Evolutionary conservation across 768 basidiomycete species (phyloP), one percentile per base, ranked within the genome.

Genomic region (Tylopilus subfusipes): DNA sequence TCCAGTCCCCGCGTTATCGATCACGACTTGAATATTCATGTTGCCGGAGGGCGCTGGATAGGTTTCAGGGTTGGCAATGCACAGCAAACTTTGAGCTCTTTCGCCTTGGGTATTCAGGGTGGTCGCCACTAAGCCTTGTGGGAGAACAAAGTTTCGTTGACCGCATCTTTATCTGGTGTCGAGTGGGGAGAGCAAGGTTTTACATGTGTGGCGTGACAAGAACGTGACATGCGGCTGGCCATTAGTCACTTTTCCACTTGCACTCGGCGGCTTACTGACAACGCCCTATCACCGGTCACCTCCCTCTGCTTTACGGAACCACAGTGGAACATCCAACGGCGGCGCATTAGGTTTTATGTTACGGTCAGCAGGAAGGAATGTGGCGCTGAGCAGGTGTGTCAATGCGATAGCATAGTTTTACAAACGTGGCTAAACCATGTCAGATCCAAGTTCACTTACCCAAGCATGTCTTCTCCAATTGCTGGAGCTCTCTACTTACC

Each of bases 291-390:
- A n/a, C 22, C 21, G n/a, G n/a, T n/a, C n/a, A 30, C 31, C 14
- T 44, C 14, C 27, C 30, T 44, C 50, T 57, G 49, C 49, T 38
- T 52, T 52, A 54, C 56, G 53, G 40, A 59, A 56, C 34, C 10
- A 29, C 7, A 45, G 48, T 47, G 52, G 51, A 48, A 25, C 42
- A 29, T 48, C 25, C 42, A 25, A 49, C 59, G 33, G 31, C 53
- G 45, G 57, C 59, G 48, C 45, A 45, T 59, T 50, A 38, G 45
- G 43, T 60, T 68, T 69, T 67, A 79, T 78, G 78, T 70, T 79
- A 57, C 65, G 65, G 46, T 67, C 68, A 54, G 56, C 73, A 19
- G 66, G 65, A 61, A 70, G 65, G 50, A 67, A 77, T 75, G 75
- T 64, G 53, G 52, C 70, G 58, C 59, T 70, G 63, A 71, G 72